Evolutionary conservation across 2,329 filamentous ascomycete genomes (phyloP), one percentile per base, ranked within the genome.

Genomic region (Cadophora luteo-olivacea): DNA sequence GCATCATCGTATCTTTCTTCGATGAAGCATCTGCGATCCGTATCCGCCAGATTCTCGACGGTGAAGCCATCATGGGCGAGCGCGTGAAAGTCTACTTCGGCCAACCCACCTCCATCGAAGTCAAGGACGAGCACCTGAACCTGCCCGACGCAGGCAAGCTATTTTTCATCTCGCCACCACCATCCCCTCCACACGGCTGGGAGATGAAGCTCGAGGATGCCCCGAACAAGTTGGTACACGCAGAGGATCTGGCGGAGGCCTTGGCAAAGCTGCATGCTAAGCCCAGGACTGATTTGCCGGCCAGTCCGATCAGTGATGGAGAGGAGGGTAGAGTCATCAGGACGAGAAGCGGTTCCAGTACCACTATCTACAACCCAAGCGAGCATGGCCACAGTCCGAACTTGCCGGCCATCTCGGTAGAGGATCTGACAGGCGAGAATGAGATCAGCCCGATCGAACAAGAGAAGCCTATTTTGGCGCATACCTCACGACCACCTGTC

Each of bases 1-100:
- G 92, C 78, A 93, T 96, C 76, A 85, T 95, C 74, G 88, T 92
- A 70, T 93, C 91, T 73, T 95, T 96, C 84, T 90, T 86, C 80
- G 87, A 89, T 69, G 84, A 86, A 75, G 86, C 89, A 64, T 87
- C 90, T 65, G 92, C 92, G 67, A 88, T 92, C 74, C 83, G 84
- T 66, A 91, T 95, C 66, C 89, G 91, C 71, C 83, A 88, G 73
- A 84, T 90, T 66, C 92, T 93, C 80, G 92, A 96, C 76, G 89
- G 90, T 75, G 90, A 94, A 80, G 82, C 83, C 29, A 84, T 95
- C 72, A 86, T 94, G 81, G 92, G 91, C 75, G 84, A 90, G 78
- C 84, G 85, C 65, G 86, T 91, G 75, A 86, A 86, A 72, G 86
- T 93, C 74, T 94, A 90, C 82, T 91, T 90, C 74, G 89, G 89